Percentiles rank a stretch among this genome's conserved stretches.
These are phyloP conservation scores for Acarospora socialis DNA, from an alignment of 2,329 filamentous ascomycete species.

Conservation along the genomic window DNA sequence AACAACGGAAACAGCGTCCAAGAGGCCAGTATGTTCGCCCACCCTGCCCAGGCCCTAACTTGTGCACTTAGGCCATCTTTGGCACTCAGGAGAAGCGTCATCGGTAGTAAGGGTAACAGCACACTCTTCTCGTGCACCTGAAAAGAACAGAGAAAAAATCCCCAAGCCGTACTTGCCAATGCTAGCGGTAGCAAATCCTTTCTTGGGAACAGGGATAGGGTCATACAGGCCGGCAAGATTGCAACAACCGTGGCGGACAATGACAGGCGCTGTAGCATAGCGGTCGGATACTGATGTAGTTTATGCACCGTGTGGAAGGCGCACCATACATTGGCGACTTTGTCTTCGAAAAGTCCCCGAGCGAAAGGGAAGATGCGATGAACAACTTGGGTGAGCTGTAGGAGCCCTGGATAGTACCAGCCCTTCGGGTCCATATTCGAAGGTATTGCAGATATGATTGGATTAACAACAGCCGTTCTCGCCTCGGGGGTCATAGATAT, in stretches of 20 bases:
- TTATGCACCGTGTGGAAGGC: slow-evolving; percentile 82
- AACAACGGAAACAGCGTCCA: slow-evolving; percentile 89
- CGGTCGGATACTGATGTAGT: slow-evolving; percentile 57
- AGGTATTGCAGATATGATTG: slow-evolving; percentile 43
- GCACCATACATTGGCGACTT: slow-evolving; percentile 98
- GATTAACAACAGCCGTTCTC: slow-evolving; percentile 48
- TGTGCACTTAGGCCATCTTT: slow-evolving; percentile 63
- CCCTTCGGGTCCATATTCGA: slow-evolving; percentile 48
- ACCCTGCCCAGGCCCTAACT: slow-evolving; percentile 82
- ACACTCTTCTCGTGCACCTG: slow-evolving; percentile 98
- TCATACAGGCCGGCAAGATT: slow-evolving; percentile 63
- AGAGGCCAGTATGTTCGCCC: slow-evolving; percentile 73
- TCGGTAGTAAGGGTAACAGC: slow-evolving; percentile 77
- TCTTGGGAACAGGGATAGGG: slow-evolving; percentile 65
- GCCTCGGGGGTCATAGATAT: slow-evolving; percentile 43
- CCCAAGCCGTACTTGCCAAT: slow-evolving; percentile 78
- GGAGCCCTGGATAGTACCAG: slow-evolving; percentile 57
- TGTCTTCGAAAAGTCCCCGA: slow-evolving; percentile 94
- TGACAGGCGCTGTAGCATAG: slow-evolving; percentile 61
- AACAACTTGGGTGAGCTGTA: slow-evolving; percentile 69
- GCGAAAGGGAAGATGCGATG: slow-evolving; percentile 94
- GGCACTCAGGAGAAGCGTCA: slow-evolving; percentile 74
- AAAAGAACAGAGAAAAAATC: slow-evolving; percentile 94
- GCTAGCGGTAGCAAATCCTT: slow-evolving; percentile 66
- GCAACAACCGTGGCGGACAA: slow-evolving; percentile 59